Conservation (phyloP, 352 stramenopile genomes). For the Pythium rhizo-oryzae region DNA sequence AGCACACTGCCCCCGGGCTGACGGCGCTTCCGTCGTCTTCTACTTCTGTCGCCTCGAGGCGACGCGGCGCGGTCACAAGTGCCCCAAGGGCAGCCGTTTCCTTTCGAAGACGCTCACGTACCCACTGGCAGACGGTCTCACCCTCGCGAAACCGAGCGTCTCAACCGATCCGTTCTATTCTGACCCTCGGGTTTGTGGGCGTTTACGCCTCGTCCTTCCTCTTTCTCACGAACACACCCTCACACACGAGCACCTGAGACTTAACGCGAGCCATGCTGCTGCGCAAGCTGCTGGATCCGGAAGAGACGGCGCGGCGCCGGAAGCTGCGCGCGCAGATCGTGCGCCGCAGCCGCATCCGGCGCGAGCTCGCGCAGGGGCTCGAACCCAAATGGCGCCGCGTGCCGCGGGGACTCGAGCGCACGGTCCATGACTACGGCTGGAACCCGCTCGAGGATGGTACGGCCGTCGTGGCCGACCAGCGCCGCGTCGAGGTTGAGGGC, state of each 20-base stretch:
- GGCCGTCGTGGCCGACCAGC: conserved; percentile 5
- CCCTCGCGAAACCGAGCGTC: conserved; percentile 17
- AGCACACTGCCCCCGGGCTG: neutral
- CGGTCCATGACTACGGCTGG: conserved; percentile 33
- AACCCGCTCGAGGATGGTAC: conserved; percentile 27
- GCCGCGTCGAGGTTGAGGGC: conserved; percentile 12
- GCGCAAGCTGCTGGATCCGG: conserved; percentile 51
- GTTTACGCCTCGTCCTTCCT: no score
- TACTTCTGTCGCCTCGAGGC: neutral
- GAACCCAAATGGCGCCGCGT: conserved; percentile 35
- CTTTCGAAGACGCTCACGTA: neutral
- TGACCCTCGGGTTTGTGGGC: neutral
- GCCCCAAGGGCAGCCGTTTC: neutral
- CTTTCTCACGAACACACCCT: no score
- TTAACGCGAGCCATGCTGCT: conserved; percentile 40
- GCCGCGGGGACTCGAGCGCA: conserved; percentile 21
- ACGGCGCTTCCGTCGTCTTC: neutral
- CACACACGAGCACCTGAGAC: no score
- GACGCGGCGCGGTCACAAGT: neutral
- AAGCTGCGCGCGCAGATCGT: conserved; percentile 56
- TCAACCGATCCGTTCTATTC: neutral
- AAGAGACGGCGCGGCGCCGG: conserved; percentile 48
- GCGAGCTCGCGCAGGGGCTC: conserved; percentile 50
- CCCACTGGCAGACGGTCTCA: no score
- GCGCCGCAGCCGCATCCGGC: conserved; percentile 62